Base-by-base conservation (phyloP, 495 filamentous ascomycete genomes). In the Annulohypoxylon moriforme region DNA sequence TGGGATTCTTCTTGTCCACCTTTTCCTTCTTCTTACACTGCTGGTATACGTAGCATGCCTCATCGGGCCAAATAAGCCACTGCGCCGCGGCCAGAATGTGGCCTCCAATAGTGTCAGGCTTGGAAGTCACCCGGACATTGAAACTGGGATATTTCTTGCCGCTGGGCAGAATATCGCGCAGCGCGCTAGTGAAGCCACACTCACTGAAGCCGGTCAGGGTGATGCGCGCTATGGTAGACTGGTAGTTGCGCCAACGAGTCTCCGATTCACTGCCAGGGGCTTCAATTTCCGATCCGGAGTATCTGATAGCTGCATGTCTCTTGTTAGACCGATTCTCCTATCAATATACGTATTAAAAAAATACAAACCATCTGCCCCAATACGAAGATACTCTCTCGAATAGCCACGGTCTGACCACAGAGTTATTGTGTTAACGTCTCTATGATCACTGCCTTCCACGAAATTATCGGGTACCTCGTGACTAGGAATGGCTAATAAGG, bases 181-280 rank as follows among this genome's bases (percentile, higher is more conserved):
- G 38, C 22, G 60, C 60, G 34, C 67, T 69, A 16, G 33, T 59
- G 44, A 69, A 69, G 16, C 60, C 60, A 60, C 67, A 69, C 4
- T 63, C 60, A 25, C 67, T 58, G 11, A 69, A 69, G 3, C 67
- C 67, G 2, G 42, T 69, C 33, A 44, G 14, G 27, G 60, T 42
- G 24, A 69, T 69, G 42, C 60, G 67, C 33, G 67, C 67, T 16
- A 69, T 58, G 34, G 52, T 6, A 34, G 67, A 69, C 14, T 69
- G 67, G 29, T 69, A 69, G 40, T 69, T 69, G 18, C 67, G 67
- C 67, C 67, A 69, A 7, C 67, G 67, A 40, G 25, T 13, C 44
- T 69, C 67, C 9, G 42, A 13, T 42, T 69, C 67, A 24, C 60
- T 69, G n/a, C 60, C 67, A 10, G 67, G 42, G 13, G 31, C 53